Base-by-base conservation (phyloP, 495 filamentous ascomycete genomes). In the Penicillium waksmanii region DNA sequence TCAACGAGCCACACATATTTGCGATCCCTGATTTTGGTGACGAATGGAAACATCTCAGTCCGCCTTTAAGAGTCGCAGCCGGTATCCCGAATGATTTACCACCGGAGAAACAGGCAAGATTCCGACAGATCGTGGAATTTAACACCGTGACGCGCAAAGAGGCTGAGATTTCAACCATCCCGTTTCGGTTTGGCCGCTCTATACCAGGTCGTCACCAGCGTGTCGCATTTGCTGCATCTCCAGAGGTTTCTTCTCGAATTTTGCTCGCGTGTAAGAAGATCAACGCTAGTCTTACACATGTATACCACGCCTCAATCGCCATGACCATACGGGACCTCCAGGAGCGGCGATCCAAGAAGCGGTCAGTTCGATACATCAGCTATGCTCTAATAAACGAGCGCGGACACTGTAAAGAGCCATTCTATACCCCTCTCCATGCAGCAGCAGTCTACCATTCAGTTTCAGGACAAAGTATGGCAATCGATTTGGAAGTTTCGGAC, bases 361-460 rank as follows among this genome's bases (percentile, higher is more conserved):
- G 70, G 10, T 58, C 18, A 3, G 64, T 71, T 13, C 62, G 65
- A 6, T 44, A 44, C 9, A 44, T 44, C 17, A 44, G 42, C 42
- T 44, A 12, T 67, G 53, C 56, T 10, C 51, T 68, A 12, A 60
- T 71, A 10, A 67, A 71, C 17, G 65, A 71, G 19, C 65, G 65
- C 2, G 8, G 23, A 7, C 63, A 63, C 17, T 71, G 68, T 53
- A 43, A 44, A 2, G 36, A 33, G 5, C 68, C 68, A 3, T 71
- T 62, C 38, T 57, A 43, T 34, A 57, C 60, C 5, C 36, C 17
- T n/a, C n/a, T 17, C 3, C 42, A 44, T 19, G 15, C 42, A 6
- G 42, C 15, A 61, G 2, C 53, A 58, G 67, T 67, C 1, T 72
- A 72, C 34, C 65, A 72, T 50, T 72, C 69, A 4, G 65, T 68